phyloP scores from a whole-genome alignment of 1,284 basidiomycete species.

The Cutaneotrichosporon cavernicola region DNA sequence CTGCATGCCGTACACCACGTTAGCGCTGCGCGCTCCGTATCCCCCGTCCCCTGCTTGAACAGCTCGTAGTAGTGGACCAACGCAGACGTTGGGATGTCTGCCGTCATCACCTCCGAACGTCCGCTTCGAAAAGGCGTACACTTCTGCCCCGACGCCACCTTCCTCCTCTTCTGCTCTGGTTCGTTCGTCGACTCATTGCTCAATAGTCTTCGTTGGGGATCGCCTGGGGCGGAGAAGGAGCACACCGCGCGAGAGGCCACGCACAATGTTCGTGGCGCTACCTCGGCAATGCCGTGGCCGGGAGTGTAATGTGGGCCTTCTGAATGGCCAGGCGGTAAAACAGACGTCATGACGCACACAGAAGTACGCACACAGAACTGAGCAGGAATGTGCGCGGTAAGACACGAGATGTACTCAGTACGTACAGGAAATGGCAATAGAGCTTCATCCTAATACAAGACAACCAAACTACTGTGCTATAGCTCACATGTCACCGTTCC shows the following conservation, averaged over 20 bases:
- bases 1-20: conserved; percentile 22
- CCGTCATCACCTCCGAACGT: background rate
- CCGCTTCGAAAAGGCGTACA: conserved; percentile 12
- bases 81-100: conserved; percentile 16
- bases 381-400: too few relatives aligned
- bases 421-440: background rate
- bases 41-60: conserved; percentile 10
- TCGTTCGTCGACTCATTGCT: conserved; percentile 11
- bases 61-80: conserved; percentile 17
- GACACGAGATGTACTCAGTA: too few relatives aligned
- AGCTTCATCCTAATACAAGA: conserved; percentile 7
- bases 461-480: conserved; percentile 5
- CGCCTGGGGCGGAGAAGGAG: conserved; percentile 12
- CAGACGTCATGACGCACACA: background rate
- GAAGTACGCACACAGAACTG: background rate
- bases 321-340: background rate
- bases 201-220: conserved; percentile 1
- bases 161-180: background rate
- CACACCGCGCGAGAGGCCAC: conserved; percentile 12
- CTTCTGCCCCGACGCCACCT: background rate
- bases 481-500: background rate
- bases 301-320: background rate
- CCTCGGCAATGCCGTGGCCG: background rate
- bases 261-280: background rate
- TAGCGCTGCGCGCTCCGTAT: conserved; percentile 9